Conservation (phyloP, 106 monocot species). For the Iris macrosiphon region DNA sequence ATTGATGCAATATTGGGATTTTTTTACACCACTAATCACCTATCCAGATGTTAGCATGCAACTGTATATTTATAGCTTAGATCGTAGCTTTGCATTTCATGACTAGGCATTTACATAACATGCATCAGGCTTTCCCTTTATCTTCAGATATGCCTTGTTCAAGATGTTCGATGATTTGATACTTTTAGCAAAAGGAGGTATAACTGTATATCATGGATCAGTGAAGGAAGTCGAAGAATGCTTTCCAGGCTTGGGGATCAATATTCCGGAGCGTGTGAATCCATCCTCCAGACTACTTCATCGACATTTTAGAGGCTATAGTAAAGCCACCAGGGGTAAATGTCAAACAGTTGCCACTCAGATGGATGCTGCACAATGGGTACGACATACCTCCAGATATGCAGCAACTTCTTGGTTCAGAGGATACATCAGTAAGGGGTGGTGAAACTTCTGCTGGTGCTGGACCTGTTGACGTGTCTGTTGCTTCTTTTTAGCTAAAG, state of each 20-base stretch:
- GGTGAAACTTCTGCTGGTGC: background rate
- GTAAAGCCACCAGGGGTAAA: conserved; percentile 27
- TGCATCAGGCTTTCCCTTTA: too few species aligned
- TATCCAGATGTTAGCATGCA: too few species aligned
- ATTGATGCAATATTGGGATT: too few species aligned
- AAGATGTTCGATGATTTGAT: conserved; percentile 58
- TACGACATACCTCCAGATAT: conserved; percentile 35
- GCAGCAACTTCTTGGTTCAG: conserved; percentile 14
- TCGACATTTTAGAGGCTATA: conserved; percentile 59
- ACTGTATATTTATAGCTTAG: too few species aligned
- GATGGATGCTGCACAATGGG: conserved; percentile 50
- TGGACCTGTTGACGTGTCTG: conserved; percentile 9
- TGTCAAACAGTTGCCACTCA: conserved; percentile 34
- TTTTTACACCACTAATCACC: too few species aligned
- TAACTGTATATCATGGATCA: conserved; percentile 46
- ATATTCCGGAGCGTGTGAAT: conserved; percentile 56
- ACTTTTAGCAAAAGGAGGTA: conserved; percentile 58
- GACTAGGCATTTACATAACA: too few species aligned
- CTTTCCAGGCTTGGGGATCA: conserved; percentile 38
- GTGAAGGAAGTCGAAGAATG: conserved; percentile 45
- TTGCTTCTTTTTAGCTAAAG: conserved; percentile 10
- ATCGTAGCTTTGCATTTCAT: too few species aligned
- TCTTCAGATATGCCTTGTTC: conserved; percentile 43
- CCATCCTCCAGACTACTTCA: conserved; percentile 59
- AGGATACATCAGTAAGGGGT: background rate